phyloP scores from a whole-genome alignment of 2,329 filamentous ascomycete species.

The Helminthosporium solani region DNA sequence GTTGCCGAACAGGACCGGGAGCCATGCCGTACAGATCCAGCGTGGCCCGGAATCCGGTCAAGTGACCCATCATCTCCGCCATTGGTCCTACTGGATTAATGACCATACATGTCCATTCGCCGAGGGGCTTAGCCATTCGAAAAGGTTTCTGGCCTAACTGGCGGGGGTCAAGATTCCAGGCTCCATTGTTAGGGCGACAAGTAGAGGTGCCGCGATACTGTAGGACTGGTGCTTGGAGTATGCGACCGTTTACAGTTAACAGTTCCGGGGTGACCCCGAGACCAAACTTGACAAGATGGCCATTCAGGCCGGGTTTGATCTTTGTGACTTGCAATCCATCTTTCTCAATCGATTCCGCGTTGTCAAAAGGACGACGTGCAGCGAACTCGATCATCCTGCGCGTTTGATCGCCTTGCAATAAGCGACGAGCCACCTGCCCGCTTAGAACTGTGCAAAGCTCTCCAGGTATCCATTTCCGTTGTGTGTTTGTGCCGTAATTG shows the following conservation, averaged over 20 bases:
- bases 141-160: slow-evolving; percentile 30
- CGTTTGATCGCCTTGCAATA: slow-evolving; percentile 31
- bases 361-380: slow-evolving; percentile 29
- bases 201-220: slow-evolving; percentile 52
- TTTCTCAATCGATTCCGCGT: slow-evolving; percentile 31
- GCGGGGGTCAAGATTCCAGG: slow-evolving; percentile 65
- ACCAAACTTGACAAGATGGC: slow-evolving; percentile 55
- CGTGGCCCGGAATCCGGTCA: slow-evolving; percentile 19
- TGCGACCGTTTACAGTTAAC: slow-evolving; percentile 70
- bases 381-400: slow-evolving; percentile 36
- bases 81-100: slow-evolving; percentile 27
- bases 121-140: slow-evolving; percentile 18
- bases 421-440: slow-evolving; percentile 30
- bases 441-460: slow-evolving; percentile 36
- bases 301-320: slow-evolving; percentile 27
- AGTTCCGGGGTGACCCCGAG: slow-evolving; percentile 62
- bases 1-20: slow-evolving; percentile 17
- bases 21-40: slow-evolving; percentile 27
- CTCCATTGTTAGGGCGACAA: slow-evolving; percentile 51
- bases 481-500: slow-evolving; percentile 25
- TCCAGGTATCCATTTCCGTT: slow-evolving; percentile 35
- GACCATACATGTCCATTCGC: slow-evolving; percentile 30
- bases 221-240: slow-evolving; percentile 63
- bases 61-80: slow-evolving; percentile 3
- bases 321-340: slow-evolving; percentile 29